Evolutionary conservation across 768 basidiomycete species (phyloP), one percentile per base, ranked within the genome.

Genomic region (Vishniacozyma victoriae): DNA sequence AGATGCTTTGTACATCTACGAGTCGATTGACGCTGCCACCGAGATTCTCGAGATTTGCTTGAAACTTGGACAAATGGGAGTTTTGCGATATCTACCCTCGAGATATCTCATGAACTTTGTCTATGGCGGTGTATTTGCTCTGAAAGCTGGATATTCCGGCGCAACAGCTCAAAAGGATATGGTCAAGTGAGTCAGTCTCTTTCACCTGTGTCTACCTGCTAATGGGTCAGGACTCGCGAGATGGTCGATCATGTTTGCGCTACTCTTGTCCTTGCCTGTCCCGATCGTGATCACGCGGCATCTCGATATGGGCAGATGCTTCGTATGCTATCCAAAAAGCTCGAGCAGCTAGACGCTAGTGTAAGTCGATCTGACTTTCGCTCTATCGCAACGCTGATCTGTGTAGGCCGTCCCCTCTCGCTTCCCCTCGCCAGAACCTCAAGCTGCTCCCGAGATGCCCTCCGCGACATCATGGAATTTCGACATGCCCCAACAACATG

Each of bases 111-210:
- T 64, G 40, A 67, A 67, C 41, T 64, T 67, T 52, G 59, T 60
- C 9, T 70, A 63, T 46, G 65, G 55, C 11, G 68, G 62, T 7
- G 65, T 67, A 3, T 70, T 70, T 36, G 55, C 66, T 0, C 45
- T 70, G 23, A 70, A 69, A 45, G 62, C 60, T 25, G 63, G 57
- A 4, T 67, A 70, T 35, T 65, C 62, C 7, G 68, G 68, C n/a
- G 68, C 68, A 3, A 55, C 57, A 33, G 52, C 53, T 13, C 42
- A 54, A 15, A 46, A 50, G 18, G 68, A 67, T 31, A 49, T 56
- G 33, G 38, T 44, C 5, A 46, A 56, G 67, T 69, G 37, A 49
- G 67, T 55, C 13, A n/a, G 18, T 16, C 16, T 24, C 14, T 33
- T 16, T 1, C 29, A 4, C 19, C 14, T 2, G 19, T 9, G 22